Conservation (phyloP, 495 filamentous ascomycete species). For the Cairneyella variabilis region DNA sequence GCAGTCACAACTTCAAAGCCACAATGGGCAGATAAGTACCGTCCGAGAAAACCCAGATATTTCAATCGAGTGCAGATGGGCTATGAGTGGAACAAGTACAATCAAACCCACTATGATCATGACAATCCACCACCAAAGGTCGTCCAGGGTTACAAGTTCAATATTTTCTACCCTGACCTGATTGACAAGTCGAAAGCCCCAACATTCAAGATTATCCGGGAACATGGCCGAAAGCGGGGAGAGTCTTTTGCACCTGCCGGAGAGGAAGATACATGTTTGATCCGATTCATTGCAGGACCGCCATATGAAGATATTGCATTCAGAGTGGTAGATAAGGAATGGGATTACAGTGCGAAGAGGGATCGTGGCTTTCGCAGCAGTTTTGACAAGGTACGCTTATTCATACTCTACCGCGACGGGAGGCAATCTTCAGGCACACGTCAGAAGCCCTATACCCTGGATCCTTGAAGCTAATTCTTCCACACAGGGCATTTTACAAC, state of each 20-base stretch:
- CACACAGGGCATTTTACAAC: conserved; percentile 81
- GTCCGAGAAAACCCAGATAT: conserved; percentile 90
- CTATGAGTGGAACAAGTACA: conserved; percentile 99
- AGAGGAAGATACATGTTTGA: conserved; percentile 95
- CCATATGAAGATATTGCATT: conserved; percentile 98
- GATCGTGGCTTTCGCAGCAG: conserved; percentile 94
- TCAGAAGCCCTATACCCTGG: neutral
- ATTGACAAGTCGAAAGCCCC: conserved; percentile 94
- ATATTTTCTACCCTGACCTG: conserved; percentile 98
- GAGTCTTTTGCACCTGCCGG: conserved; percentile 95
- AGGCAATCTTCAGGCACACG: neutral
- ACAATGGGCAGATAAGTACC: conserved; percentile 85
- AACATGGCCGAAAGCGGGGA: conserved; percentile 81
- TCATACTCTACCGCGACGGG: neutral
- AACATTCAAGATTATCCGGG: conserved; percentile 91
- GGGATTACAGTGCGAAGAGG: conserved; percentile 95
- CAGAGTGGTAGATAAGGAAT: conserved; percentile 96
- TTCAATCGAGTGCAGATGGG: conserved; percentile 99
- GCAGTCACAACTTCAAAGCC: conserved; percentile 63
- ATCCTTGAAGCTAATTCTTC: conserved; percentile 12
- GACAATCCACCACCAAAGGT: conserved; percentile 98
- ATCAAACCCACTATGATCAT: conserved; percentile 99
- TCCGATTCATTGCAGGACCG: conserved; percentile 91
- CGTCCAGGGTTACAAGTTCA: conserved; percentile 98
- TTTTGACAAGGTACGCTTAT: conserved; percentile 83